Evolutionary conservation across 2,329 filamentous ascomycete genomes (phyloP), one percentile per base, ranked within the genome.

Genomic region (Penicillium sp.): DNA sequence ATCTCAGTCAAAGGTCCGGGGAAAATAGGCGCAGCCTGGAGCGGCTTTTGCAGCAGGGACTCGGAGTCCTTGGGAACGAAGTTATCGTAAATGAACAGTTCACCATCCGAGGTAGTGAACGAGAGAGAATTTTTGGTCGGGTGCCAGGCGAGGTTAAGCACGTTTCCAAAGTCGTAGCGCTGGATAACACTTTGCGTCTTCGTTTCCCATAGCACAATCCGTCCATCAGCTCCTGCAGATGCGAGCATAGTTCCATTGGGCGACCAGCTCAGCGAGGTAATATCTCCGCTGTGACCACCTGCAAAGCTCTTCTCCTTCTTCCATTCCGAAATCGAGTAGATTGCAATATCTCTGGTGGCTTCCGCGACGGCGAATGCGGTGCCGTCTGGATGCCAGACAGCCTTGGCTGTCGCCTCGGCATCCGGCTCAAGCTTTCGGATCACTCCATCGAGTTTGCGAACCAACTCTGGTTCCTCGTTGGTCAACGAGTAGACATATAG

Each of bases 321-420:
- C 91, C 94, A 97, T 74, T 97, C 92, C 55, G 87, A 87, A 63
- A 88, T 88, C n/a, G 94, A 96, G 58, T 97, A 85, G 42, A 97
- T 86, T 71, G 96, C 90, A 30, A 97, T 87, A 73, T 96, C 89
- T 78, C 89, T 86, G 25, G 90, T 92, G 0, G 90, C 85, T 22
- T 93, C 97, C 0, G 92, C 88, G 22, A 91, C 88, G 1, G 92
- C 93, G 76, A 99, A 96, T 3, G 93, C 92, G 67, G 92, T 87
- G 22, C 95, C 94, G 73, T 98, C 94, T 0, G 96, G 96, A 78
- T 98, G 95, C 95, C 95, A 99, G 0, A 87, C 85, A 6, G 89
- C 87, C 70, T 85, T 85, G 4, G 92, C 89, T 65, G 89, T 93
- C 6, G 86, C 84, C 63, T 96, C 91, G 1, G 88, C 85, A 48